Conservation (phyloP, 495 filamentous ascomycete species). For the Tuber microsphaerosporum region DNA sequence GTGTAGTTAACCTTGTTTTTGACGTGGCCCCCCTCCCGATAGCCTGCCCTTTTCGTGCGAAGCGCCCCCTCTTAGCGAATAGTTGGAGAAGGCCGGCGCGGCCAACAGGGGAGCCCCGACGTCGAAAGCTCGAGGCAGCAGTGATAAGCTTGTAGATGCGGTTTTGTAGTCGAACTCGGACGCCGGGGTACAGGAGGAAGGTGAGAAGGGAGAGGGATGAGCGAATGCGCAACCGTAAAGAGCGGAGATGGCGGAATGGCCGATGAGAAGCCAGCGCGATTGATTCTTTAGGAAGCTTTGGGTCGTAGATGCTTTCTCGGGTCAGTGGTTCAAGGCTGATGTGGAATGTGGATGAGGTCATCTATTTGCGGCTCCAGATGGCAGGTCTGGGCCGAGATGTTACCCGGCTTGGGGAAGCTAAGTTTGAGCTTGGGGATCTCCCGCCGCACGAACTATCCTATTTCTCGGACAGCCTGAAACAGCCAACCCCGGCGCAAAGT, state of each 20-base stretch:
- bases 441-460: neutral
- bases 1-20: constrained; percentile 6
- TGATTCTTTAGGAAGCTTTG: neutral
- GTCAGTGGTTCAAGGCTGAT: neutral
- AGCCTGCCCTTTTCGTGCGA: constrained; percentile 13
- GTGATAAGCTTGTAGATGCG: constrained; percentile 25
- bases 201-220: constrained; percentile 17
- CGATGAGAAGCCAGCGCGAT: neutral
- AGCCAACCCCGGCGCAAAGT: too few species aligned
- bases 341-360: neutral
- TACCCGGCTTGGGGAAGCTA: neutral
- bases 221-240: constrained; percentile 19
- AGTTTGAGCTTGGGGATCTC: neutral
- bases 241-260: neutral
- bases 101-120: neutral
- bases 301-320: neutral
- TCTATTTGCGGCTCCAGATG: neutral
- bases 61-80: constrained; percentile 15
- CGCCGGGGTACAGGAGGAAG: constrained; percentile 31
- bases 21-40: constrained; percentile 2
- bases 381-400: neutral
- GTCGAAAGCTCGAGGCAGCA: constrained; percentile 3
- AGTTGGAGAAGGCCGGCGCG: constrained; percentile 10
- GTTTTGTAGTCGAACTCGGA: constrained; percentile 26
- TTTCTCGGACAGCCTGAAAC: too few species aligned